phyloP scores from a whole-genome alignment of 2,329 filamentous ascomycete species.

The Xenosphaeropsis pyriputrescens region DNA sequence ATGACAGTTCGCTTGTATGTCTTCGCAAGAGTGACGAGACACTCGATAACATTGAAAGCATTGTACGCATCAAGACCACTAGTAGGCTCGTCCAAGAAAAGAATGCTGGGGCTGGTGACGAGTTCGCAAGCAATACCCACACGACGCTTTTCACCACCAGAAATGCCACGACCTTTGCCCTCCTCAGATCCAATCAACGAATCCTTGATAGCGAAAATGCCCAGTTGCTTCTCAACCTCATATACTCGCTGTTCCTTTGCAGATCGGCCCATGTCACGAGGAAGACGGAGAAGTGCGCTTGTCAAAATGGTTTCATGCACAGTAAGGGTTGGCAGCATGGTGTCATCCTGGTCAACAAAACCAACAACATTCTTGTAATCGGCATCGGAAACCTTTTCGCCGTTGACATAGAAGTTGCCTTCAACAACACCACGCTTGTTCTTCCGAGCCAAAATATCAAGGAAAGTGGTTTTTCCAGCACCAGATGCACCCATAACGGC shows the following conservation, averaged over 20 bases:
- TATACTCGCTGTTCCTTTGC: constrained; percentile 86
- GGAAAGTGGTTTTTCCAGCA: constrained; percentile 91
- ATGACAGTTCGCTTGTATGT: constrained; percentile 94
- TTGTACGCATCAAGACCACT: constrained; percentile 95
- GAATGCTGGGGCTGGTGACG: constrained; percentile 90
- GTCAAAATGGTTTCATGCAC: constrained; percentile 97
- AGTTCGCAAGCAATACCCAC: constrained; percentile 96
- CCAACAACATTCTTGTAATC: constrained; percentile 89
- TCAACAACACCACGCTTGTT: constrained; percentile 74
- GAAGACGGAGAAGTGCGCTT: constrained; percentile 83
- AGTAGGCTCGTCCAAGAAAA: constrained; percentile 94
- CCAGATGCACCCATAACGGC: constrained; percentile 98
- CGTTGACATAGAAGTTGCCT: constrained; percentile 86
- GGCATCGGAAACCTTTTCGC: constrained; percentile 69
- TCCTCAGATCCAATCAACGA: constrained; percentile 95
- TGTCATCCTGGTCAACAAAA: constrained; percentile 97
- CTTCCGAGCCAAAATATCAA: constrained; percentile 91
- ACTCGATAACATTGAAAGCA: constrained; percentile 96
- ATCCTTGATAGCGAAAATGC: constrained; percentile 86
- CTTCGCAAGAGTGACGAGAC: constrained; percentile 85
- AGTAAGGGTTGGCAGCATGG: constrained; percentile 87
- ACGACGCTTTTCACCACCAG: constrained; percentile 88
- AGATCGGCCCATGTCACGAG: constrained; percentile 71
- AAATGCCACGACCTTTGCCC: constrained; percentile 85
- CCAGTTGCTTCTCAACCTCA: constrained; percentile 91